These are phyloP conservation scores for Penicillium sp. DNA, from an alignment of 2,329 filamentous ascomycete genomes.

Conservation along the genomic window DNA sequence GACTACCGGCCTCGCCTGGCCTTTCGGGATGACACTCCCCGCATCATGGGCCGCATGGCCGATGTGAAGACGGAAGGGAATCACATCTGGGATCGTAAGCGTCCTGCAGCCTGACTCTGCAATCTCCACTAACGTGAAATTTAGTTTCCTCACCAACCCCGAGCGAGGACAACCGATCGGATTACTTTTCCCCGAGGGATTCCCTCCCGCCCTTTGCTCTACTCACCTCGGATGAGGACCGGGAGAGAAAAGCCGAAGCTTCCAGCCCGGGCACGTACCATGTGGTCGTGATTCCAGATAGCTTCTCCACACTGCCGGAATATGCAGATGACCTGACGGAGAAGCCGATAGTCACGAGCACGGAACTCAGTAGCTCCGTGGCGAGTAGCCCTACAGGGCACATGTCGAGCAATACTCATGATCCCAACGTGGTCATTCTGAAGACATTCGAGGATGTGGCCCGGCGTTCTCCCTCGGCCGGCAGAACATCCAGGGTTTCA, in stretches of 20 bases:
- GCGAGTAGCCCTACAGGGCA: constrained; percentile 28
- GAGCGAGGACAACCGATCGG: constrained; percentile 26
- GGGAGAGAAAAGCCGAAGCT: constrained; percentile 57
- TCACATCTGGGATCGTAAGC: constrained; percentile 58
- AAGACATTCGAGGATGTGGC: constrained; percentile 52
- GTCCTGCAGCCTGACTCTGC: neutral
- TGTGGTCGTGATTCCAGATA: constrained; percentile 56
- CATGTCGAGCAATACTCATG: constrained; percentile 27
- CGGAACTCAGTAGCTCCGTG: constrained; percentile 28
- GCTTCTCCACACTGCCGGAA: constrained; percentile 55
- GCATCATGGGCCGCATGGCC: constrained; percentile 53
- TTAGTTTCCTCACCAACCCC: constrained; percentile 32
- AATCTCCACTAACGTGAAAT: constrained; percentile 2
- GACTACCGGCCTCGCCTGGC: constrained; percentile 59
- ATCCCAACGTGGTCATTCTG: constrained; percentile 54
- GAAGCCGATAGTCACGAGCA: constrained; percentile 19
- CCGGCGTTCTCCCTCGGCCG: constrained; percentile 33
- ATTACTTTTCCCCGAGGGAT: constrained; percentile 41
- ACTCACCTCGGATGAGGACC: constrained; percentile 58
- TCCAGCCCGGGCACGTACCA: constrained; percentile 56
- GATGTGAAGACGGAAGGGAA: constrained; percentile 55
- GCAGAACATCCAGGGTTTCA: constrained; percentile 33
- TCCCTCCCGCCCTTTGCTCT: constrained; percentile 55
- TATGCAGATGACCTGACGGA: constrained; percentile 44
- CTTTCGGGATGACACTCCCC: constrained; percentile 56